phyloP scores from a whole-genome alignment of 1,284 basidiomycete genomes.

The Ceratobasidium sp. region DNA sequence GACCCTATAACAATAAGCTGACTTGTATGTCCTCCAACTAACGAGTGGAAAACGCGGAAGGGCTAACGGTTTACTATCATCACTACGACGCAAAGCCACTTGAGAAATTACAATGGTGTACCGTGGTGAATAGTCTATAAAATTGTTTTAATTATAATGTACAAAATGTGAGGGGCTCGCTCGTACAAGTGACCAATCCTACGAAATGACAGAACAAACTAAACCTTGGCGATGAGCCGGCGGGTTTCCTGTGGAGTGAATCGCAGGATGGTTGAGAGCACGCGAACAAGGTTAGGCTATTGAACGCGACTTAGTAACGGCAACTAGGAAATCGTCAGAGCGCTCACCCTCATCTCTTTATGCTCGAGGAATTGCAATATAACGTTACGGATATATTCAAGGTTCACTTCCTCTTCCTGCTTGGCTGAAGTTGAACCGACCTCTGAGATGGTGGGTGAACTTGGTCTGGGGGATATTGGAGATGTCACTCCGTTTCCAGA shows the following conservation, averaged over 20 bases:
- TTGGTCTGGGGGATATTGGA: constrained; percentile 30
- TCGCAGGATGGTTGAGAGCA: constrained; percentile 86
- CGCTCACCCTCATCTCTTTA: constrained; percentile 81
- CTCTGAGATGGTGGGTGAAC: constrained; percentile 39
- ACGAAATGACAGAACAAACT: constrained; percentile 40
- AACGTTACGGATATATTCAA: constrained; percentile 95
- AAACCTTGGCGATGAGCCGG: constrained; percentile 78
- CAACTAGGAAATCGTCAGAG: background rate
- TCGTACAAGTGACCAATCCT: constrained; percentile 6
- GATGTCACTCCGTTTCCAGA: constrained; percentile 37
- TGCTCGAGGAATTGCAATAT: constrained; percentile 92
- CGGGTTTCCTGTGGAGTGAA: constrained; percentile 95
- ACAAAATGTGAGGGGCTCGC: background rate
- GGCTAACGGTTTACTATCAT: too few species aligned
- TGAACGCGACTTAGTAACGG: constrained; percentile 36
- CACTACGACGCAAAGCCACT: too few species aligned
- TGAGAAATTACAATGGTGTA: too few species aligned
- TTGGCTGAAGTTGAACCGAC: constrained; percentile 41
- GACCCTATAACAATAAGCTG: too few species aligned
- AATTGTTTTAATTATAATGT: constrained; percentile 1
- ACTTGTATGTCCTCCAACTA: too few species aligned
- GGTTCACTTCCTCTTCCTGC: constrained; percentile 87
- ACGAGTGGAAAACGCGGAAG: too few species aligned
- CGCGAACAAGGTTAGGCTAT: constrained; percentile 86
- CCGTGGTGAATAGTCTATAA: too few species aligned